phyloP scores from a whole-genome alignment of 371 early-diverging fungal species.

The Chytridiales sp. region DNA sequence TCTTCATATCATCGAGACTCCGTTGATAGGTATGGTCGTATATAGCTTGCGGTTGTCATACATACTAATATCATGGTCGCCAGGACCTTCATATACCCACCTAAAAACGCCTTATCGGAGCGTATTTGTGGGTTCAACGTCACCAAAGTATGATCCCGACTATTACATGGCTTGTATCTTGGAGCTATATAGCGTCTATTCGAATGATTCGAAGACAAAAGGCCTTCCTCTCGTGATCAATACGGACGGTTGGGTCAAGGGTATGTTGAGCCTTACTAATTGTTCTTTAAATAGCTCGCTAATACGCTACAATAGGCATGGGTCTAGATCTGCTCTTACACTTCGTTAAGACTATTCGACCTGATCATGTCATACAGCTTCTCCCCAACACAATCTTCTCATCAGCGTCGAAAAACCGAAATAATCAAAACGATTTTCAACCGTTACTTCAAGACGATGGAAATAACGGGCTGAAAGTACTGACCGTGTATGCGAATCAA shows the following conservation, averaged over 20 bases:
- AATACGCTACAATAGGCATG: slow-evolving; percentile 43
- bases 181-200: slow-evolving; percentile 57
- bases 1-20: slow-evolving; percentile 61
- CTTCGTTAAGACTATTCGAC: slow-evolving; percentile 50
- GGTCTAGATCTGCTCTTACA: slow-evolving; percentile 68
- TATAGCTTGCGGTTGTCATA: neutral
- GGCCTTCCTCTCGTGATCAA: slow-evolving; percentile 73
- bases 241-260: slow-evolving; percentile 82
- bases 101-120: slow-evolving; percentile 57
- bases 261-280: slow-evolving; percentile 32
- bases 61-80: neutral
- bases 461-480: slow-evolving; percentile 1
- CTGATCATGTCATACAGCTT: slow-evolving; percentile 55
- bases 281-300: slow-evolving; percentile 9
- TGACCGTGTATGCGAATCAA: neutral
- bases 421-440: slow-evolving; percentile 11
- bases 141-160: slow-evolving; percentile 67
- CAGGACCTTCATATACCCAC: slow-evolving; percentile 76
- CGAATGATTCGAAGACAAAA: slow-evolving; percentile 36
- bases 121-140: slow-evolving; percentile 65
- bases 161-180: slow-evolving; percentile 63
- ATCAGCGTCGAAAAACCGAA: slow-evolving; percentile 6
- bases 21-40: slow-evolving; percentile 52
- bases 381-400: slow-evolving; percentile 1
- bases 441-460: neutral